A percentile compares a stretch with the other conserved stretches of the same genome.
Conservation (phyloP, 257 asterid species). For the Nicotiana noctiflora region DNA sequence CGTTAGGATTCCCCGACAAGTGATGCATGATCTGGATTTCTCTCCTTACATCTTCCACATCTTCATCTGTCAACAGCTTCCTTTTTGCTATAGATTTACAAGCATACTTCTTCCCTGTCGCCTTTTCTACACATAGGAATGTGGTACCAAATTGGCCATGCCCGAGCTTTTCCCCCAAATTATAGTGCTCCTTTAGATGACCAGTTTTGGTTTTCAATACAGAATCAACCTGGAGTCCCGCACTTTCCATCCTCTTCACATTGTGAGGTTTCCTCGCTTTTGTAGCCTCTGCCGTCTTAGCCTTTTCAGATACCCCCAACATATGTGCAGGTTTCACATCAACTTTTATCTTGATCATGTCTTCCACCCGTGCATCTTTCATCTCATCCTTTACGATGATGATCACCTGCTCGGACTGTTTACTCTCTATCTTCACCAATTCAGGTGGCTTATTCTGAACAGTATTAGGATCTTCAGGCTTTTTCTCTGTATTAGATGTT, state of each 20-base stretch:
- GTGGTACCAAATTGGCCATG: slow-evolving; percentile 87
- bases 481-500: slow-evolving; percentile 1
- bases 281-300: slow-evolving; percentile 23
- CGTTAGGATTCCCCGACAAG: slow-evolving; percentile 65
- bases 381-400: slow-evolving; percentile 17
- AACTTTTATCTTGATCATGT: slow-evolving; percentile 9
- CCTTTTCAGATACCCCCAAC: neutral
- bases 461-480: slow-evolving; percentile 6
- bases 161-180: slow-evolving; percentile 69
- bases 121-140: slow-evolving; percentile 54
- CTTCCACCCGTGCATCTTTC: slow-evolving; percentile 14
- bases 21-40: slow-evolving; percentile 94
- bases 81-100: slow-evolving; percentile 83
- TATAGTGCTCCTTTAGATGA: slow-evolving; percentile 57
- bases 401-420: slow-evolving; percentile 14
- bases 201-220: slow-evolving; percentile 66
- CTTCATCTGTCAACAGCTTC: slow-evolving; percentile 61
- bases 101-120: slow-evolving; percentile 50
- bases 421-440: slow-evolving; percentile 22
- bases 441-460: slow-evolving; percentile 36
- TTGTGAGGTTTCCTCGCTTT: slow-evolving; percentile 28
- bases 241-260: slow-evolving; percentile 57
- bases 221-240: slow-evolving; percentile 64
- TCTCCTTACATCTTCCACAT: slow-evolving; percentile 87
- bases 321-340: neutral